Evolutionary conservation across 306 rosid species (phyloP).

Genomic region (Urtica urens): DNA sequence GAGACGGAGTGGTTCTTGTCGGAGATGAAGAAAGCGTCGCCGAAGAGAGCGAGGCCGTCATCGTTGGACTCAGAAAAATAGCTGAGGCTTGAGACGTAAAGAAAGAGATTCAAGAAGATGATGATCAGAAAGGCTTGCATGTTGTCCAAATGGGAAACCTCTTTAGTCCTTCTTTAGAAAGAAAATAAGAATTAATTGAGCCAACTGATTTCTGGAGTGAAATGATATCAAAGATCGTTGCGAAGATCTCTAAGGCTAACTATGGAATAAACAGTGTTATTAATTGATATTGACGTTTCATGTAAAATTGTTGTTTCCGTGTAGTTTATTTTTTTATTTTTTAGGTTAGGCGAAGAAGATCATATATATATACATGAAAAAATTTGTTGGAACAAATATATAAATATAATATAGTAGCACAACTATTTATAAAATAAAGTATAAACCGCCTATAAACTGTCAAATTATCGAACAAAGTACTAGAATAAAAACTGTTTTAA

Average conservation of each 20-base stretch:
- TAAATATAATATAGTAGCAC: no score
- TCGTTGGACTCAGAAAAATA: conserved; percentile 15
- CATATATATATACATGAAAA: no score
- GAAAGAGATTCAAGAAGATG: conserved; percentile 13
- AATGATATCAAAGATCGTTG: not conserved
- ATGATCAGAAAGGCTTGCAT: conserved; percentile 1
- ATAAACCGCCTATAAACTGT: no score
- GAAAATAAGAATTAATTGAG: not conserved
- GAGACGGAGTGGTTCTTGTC: conserved; percentile 36
- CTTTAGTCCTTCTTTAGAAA: not conserved
- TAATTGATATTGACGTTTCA: no score
- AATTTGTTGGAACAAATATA: no score
- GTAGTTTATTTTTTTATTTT: no score
- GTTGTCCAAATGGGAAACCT: not conserved
- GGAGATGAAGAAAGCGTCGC: conserved; percentile 47
- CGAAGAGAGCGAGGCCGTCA: conserved; percentile 50
- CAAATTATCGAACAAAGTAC: no score
- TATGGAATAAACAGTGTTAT: no score
- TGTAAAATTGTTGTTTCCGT: no score
- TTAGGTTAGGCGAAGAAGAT: no score
- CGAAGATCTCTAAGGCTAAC: not conserved
- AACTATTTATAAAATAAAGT: no score
- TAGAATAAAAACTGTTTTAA: no score
- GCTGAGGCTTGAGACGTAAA: conserved; percentile 13
- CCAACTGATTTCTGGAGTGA: not conserved